phyloP scores from a whole-genome alignment of 1,284 basidiomycete genomes.

The Puccinia coronata region DNA sequence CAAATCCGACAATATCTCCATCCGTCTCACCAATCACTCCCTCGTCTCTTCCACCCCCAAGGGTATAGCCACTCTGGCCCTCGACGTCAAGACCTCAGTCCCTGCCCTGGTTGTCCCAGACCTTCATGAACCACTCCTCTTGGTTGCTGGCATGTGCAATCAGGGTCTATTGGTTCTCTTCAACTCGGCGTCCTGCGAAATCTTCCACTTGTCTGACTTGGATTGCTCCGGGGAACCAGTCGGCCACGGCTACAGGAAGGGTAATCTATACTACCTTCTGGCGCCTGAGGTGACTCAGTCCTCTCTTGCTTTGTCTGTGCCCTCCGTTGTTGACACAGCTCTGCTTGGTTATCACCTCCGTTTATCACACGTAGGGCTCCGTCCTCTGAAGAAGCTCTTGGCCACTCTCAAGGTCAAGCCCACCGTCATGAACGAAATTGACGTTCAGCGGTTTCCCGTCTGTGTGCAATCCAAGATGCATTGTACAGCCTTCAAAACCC shows the following conservation, averaged over 20 bases:
- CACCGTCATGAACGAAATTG: background rate
- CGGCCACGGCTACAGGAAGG: background rate
- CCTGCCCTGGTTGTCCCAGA: no score
- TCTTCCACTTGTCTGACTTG: no score
- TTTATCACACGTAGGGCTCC: background rate
- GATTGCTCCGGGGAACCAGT: background rate
- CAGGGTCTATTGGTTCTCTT: no score
- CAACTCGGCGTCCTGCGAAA: no score
- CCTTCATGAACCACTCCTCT: no score
- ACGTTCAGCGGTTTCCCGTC: background rate
- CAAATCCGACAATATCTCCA: no score
- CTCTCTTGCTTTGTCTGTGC: background rate
- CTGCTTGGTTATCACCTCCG: background rate
- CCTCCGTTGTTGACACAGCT: background rate
- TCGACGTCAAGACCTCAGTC: no score
- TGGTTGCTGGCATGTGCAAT: no score
- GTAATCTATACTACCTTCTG: background rate
- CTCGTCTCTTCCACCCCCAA: no score
- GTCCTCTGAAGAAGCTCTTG: background rate
- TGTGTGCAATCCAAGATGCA: slow-evolving; percentile 7
- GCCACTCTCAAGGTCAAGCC: background rate
- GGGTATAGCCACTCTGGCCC: no score
- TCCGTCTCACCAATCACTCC: no score
- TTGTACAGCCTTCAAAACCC: background rate
- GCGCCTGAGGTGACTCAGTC: background rate